Evolutionary conservation across 305 asterid genomes (phyloP).

Genomic region (Withania somnifera): DNA sequence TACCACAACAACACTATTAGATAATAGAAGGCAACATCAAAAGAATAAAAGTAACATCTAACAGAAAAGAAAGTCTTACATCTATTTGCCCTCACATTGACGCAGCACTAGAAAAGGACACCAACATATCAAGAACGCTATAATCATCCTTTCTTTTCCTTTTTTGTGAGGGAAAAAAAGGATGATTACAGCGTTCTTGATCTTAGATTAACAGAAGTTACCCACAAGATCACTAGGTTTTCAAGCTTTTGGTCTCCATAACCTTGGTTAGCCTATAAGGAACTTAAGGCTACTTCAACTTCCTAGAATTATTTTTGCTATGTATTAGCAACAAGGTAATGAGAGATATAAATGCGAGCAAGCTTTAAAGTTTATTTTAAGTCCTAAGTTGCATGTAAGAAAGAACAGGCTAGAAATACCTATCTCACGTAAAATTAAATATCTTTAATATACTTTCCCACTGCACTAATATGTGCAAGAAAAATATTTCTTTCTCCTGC

Average conservation of each 20-base stretch:
- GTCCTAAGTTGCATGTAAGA: not conserved
- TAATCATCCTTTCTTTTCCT: not conserved
- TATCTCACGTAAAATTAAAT: not conserved
- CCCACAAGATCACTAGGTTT: not conserved
- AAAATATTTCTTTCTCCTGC: not conserved
- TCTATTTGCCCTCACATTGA: not conserved
- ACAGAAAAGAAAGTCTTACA: not conserved
- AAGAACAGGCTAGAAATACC: not conserved
- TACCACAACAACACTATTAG: not conserved
- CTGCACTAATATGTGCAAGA: not conserved
- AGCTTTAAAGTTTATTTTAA: not conserved
- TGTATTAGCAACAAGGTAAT: not conserved
- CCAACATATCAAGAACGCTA: not conserved
- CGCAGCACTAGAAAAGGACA: not conserved
- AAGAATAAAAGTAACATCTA: not conserved
- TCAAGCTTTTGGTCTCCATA: not conserved
- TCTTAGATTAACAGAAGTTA: not conserved
- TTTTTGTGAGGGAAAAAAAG: too few species aligned
- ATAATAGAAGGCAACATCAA: not conserved
- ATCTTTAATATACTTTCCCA: not conserved
- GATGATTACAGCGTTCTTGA: too few species aligned
- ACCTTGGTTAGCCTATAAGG: not conserved
- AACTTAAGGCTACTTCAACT: not conserved
- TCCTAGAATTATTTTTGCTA: not conserved
- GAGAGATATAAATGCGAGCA: not conserved